Evolutionary conservation across 164 flowering plant genomes (phyloP), one percentile per base, ranked within the genome.

Genomic region (Macadamia tetraphylla): DNA sequence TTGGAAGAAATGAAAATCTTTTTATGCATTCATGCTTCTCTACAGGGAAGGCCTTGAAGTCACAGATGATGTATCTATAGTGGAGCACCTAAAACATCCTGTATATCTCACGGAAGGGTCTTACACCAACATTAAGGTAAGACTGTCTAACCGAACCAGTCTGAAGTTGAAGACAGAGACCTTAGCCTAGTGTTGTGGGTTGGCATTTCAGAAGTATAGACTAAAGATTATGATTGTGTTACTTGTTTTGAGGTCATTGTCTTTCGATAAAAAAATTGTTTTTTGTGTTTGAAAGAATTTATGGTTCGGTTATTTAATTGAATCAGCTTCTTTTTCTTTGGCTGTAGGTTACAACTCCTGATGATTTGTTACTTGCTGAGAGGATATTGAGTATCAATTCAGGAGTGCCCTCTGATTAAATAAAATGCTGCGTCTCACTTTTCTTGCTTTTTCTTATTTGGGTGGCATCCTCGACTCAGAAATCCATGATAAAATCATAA

Each of bases 51-150:
- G 87, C 14, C 89, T 91, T 66, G 97, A 89, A 80, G 97, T 91
- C 12, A 91, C 97, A 4, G 94, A 91, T 69, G 94, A 89, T 70
- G 97, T 91, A 12, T 91, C 97, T 23, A 89, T 91, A 6, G 92
- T 89, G 72, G 94, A 91, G 81, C 88, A 87, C 80, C 88, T 91
- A 23, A 78, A 79, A 67, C 93, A 86, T 76, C 97, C 94, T 0
- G 94, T 89, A 9, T 87, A 79, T 78, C 84, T 91, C 68, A 89
- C 93, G 9, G 87, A 91, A 75, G 97, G 97, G 74, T 87, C 91
- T 66, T 89, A 89, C 73, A 87, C 93, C 68, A 91, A 91, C 81
- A 87, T 91, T 63, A 91, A 91, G 92, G 97, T 89, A 82, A 6
- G 56, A 56, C 14, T 56, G 42, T 6, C 18, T 56, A 53, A 56